These are phyloP conservation scores for Hordeum vulgare DNA, from an alignment of 176 grass and related monocot genomes.

Conservation along the genomic window MorexV3_pseudomolecules_assembly NC_058518.1:223258033-223258532, in stretches of 20 bases:
- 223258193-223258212: slow-evolving; percentile 6
- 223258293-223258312: not conserved
- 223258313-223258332: not conserved
- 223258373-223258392: not conserved
- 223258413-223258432: not conserved
- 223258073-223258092: slow-evolving; percentile 96
- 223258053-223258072: slow-evolving; percentile 93
- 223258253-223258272: not conserved
- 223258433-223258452: not conserved
- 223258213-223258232: slow-evolving; percentile 1
- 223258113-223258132: slow-evolving; percentile 99
- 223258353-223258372: not conserved
- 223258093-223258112: slow-evolving; percentile 96
- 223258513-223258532: slow-evolving; percentile 12
- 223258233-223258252: not conserved
- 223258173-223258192: not conserved
- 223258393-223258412: not conserved
- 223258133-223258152: slow-evolving; percentile 29
- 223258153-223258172: slow-evolving; percentile 1
- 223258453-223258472: not conserved
- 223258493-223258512: not conserved
- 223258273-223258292: not conserved
- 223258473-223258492: slow-evolving; percentile 6
- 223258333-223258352: not conserved
- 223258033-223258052: slow-evolving; percentile 97